phyloP scores from a whole-genome alignment of 2,329 filamentous ascomycete genomes.

The Aureobasidium namibiae region DNA sequence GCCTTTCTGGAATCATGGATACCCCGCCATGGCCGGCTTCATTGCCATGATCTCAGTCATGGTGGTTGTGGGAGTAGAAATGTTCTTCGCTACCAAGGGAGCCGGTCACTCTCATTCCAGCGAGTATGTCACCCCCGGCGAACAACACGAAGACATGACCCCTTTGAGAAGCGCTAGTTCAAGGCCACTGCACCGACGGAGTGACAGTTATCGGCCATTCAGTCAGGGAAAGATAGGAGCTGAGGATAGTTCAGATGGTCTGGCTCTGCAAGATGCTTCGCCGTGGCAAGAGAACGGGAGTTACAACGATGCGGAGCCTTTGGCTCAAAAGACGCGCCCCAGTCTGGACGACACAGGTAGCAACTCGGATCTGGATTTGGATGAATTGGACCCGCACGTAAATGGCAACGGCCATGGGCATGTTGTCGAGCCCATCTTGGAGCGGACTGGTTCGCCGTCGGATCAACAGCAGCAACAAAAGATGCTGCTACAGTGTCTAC shows the following conservation, averaged over 20 bases:
- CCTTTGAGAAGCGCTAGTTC: background rate
- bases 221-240: constrained; percentile 19
- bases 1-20: constrained; percentile 69
- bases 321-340: background rate
- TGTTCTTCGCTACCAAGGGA: constrained; percentile 70
- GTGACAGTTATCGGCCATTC: constrained; percentile 22
- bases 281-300: background rate
- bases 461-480: constrained; percentile 44
- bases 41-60: constrained; percentile 78
- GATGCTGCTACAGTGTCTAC: constrained; percentile 62
- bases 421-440: background rate
- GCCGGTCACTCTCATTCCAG: constrained; percentile 50
- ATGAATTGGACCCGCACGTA: constrained; percentile 24
- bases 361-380: constrained; percentile 22
- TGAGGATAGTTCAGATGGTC: constrained; percentile 1
- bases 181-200: constrained; percentile 8
- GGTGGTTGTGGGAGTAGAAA: constrained; percentile 76
- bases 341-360: constrained; percentile 15
- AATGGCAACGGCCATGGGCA: constrained; percentile 11
- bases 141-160: background rate
- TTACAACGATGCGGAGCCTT: background rate
- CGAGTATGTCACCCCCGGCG: constrained; percentile 39
- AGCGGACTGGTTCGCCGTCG: background rate
- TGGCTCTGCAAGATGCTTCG: constrained; percentile 3
- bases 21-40: constrained; percentile 70